phyloP scores from a whole-genome alignment of 495 filamentous ascomycete species.

The Penicillium bialowiezense region DNA sequence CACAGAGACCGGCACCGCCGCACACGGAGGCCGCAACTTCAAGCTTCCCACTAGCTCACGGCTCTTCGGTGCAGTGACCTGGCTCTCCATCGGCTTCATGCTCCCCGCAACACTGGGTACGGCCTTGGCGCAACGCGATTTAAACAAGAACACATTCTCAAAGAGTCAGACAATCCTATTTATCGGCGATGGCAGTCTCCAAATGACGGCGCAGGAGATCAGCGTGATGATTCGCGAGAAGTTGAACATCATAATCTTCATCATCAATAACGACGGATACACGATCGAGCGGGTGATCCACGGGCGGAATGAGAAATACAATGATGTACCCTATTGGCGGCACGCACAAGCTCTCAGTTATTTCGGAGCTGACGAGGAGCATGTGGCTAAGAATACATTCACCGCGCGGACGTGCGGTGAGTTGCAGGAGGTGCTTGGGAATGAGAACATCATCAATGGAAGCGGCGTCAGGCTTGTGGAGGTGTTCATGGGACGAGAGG shows the following conservation, averaged over 20 bases:
- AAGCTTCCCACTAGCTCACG: constrained; percentile 26
- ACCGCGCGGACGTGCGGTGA: constrained; percentile 35
- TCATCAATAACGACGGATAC: constrained; percentile 74
- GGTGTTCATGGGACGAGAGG: constrained; percentile 45
- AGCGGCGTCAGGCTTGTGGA: constrained; percentile 43
- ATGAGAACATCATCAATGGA: constrained; percentile 32
- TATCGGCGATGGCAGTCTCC: constrained; percentile 79
- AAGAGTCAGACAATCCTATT: constrained; percentile 57
- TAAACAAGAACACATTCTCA: constrained; percentile 14
- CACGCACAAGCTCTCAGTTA: constrained; percentile 45
- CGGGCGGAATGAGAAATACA: constrained; percentile 70
- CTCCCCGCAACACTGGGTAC: constrained; percentile 48
- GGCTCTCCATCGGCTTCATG: constrained; percentile 48
- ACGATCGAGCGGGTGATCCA: constrained; percentile 76
- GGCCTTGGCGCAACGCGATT: constrained; percentile 42
- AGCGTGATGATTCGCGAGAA: constrained; percentile 69
- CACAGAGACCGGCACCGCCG: constrained; percentile 41
- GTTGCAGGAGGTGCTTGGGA: constrained; percentile 31
- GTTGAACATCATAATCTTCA: constrained; percentile 69
- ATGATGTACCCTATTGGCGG: constrained; percentile 67
- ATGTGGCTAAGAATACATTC: constrained; percentile 23
- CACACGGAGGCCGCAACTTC: constrained; percentile 30
- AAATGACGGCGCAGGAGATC: constrained; percentile 76
- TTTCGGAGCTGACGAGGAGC: constrained; percentile 40
- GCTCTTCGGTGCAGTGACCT: constrained; percentile 37